Conservation (phyloP, 1,284 basidiomycete genomes). For the Microbotryum saponariae region DNA sequence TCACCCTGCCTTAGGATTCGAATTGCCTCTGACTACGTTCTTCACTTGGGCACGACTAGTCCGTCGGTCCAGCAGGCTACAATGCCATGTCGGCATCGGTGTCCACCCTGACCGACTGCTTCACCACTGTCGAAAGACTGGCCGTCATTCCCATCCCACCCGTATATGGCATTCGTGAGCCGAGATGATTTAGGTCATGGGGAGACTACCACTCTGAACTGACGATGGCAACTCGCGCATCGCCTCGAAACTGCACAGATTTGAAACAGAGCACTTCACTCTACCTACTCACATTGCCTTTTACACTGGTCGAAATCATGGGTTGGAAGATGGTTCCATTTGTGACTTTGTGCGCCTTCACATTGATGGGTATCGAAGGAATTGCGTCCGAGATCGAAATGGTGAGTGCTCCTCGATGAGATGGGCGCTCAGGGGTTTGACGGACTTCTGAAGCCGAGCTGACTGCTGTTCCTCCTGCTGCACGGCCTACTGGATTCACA, state of each 20-base stretch:
- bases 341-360: constrained; percentile 27
- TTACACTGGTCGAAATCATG: constrained; percentile 34
- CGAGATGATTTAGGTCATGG: constrained; percentile 11
- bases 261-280: not conserved
- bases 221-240: no score
- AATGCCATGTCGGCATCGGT: constrained; percentile 29
- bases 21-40: no score
- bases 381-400: not conserved
- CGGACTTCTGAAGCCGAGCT: no score
- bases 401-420: not conserved
- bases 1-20: no score
- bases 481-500: not conserved
- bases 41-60: constrained; percentile 11
- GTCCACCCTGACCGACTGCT: constrained; percentile 20
- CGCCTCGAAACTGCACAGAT: no score
- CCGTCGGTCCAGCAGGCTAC: constrained; percentile 35
- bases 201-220: no score
- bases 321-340: constrained; percentile 32
- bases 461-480: not conserved
- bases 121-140: constrained; percentile 30
- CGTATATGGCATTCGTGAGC: constrained; percentile 32
- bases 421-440: not conserved
- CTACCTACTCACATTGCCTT: constrained; percentile 32
- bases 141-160: constrained; percentile 28
- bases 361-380: constrained; percentile 35